Percentiles rank a stretch among this genome's conserved stretches.
phyloP scores from a whole-genome alignment of 352 stramenopile genomes.

The Phytophthora foliorum region DNA sequence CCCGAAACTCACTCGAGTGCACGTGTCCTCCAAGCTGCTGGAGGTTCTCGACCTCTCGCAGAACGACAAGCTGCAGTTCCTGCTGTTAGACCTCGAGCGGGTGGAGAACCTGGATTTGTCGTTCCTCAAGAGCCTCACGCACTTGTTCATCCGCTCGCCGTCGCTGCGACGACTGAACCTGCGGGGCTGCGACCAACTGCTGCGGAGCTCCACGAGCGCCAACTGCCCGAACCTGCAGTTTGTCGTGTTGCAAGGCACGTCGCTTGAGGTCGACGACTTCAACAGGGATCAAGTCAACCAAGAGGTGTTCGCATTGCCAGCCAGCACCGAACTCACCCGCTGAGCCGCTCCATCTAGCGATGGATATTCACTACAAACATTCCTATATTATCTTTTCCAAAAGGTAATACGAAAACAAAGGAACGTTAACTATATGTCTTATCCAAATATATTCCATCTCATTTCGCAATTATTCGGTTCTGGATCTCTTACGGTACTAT shows the following conservation, averaged over 20 bases:
- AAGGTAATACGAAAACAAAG: constrained; percentile 1
- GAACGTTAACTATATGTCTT: too few relatives aligned
- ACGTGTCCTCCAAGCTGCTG: constrained; percentile 62
- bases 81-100: constrained; percentile 55
- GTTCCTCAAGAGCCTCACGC: constrained; percentile 66
- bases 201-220: constrained; percentile 42
- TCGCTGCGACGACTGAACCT: constrained; percentile 56
- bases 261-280: constrained; percentile 51
- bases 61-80: constrained; percentile 54
- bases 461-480: background rate
- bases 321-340: background rate
- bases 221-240: constrained; percentile 52
- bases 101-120: constrained; percentile 60
- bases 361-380: constrained; percentile 36
- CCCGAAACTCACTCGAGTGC: constrained; percentile 59
- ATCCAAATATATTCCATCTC: too few relatives aligned
- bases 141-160: constrained; percentile 60
- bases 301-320: constrained; percentile 27
- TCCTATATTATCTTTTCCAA: background rate
- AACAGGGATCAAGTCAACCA: constrained; percentile 27
- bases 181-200: constrained; percentile 53
- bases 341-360: constrained; percentile 4
- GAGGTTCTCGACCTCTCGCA: constrained; percentile 50
- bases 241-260: constrained; percentile 56
- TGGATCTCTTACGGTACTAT: constrained; percentile 1